A percentile compares a stretch with the other conserved stretches of the same genome.
Conservation (phyloP, 176 grass and related monocot species). For the Tillandsia leiboldiana region DNA sequence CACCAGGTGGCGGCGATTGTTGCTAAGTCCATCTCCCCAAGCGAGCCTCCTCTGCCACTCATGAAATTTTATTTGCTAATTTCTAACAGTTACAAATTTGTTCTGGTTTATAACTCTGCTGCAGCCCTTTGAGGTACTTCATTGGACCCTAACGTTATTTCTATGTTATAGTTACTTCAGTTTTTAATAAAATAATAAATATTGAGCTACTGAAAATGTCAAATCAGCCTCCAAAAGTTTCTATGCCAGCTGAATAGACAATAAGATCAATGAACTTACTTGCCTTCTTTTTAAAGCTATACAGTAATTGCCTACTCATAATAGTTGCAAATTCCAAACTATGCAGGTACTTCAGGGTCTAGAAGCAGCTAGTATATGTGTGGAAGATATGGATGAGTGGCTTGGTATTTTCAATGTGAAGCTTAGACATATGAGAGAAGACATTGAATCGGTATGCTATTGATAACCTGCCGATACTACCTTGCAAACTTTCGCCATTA, state of each 20-base stretch:
- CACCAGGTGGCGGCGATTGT: too few relatives aligned
- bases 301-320: background rate
- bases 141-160: background rate
- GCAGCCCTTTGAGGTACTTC: background rate
- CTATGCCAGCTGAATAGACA: too few relatives aligned
- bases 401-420: constrained; percentile 96
- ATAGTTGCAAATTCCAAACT: constrained; percentile 4
- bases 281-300: background rate
- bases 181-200: background rate
- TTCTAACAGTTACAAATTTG: background rate
- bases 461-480: background rate
- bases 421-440: constrained; percentile 95
- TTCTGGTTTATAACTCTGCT: background rate
- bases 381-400: constrained; percentile 99
- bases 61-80: background rate
- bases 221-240: background rate
- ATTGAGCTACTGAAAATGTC: background rate
- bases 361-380: constrained; percentile 61
- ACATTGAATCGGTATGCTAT: constrained; percentile 79
- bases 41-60: background rate
- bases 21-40: too few relatives aligned
- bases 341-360: constrained; percentile 70
- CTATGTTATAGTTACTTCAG: background rate
- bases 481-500: background rate
- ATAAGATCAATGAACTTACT: background rate